phyloP scores from a whole-genome alignment of 2,329 filamentous ascomycete genomes.

The Corniculantispora saksenae region DNA sequence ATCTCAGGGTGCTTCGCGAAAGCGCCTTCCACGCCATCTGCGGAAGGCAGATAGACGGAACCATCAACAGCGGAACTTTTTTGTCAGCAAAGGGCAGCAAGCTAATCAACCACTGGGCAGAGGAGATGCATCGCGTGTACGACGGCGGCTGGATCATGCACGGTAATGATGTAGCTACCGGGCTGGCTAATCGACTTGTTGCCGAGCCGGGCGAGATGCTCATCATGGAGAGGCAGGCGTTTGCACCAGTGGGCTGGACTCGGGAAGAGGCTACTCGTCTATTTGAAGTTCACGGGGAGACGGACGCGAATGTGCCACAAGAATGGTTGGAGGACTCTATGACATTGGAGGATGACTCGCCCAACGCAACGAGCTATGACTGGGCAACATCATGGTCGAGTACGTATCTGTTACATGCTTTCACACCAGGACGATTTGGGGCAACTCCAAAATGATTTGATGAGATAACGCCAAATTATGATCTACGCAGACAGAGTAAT shows the following conservation, averaged over 20 bases:
- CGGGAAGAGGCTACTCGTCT: conserved; percentile 11
- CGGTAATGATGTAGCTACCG: conserved; percentile 25
- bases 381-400: conserved; percentile 21
- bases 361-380: neutral
- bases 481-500: conserved; percentile 24
- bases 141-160: conserved; percentile 27
- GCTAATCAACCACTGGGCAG: conserved; percentile 4
- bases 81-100: neutral
- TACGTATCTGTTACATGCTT: conserved; percentile 23
- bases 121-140: conserved; percentile 27
- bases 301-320: conserved; percentile 1
- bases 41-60: conserved; percentile 16
- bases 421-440: conserved; percentile 18
- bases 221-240: conserved; percentile 25
- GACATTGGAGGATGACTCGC: too few species aligned
- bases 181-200: conserved; percentile 49
- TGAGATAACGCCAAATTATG: conserved; percentile 22
- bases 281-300: conserved; percentile 17
- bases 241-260: conserved; percentile 23
- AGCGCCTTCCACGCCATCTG: conserved; percentile 21
- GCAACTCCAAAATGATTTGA: conserved; percentile 9
- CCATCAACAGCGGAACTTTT: conserved; percentile 24
- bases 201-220: conserved; percentile 23
- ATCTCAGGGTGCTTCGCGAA: conserved; percentile 21
- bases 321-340: neutral